Base-by-base conservation (phyloP, 2,329 filamentous ascomycete genomes). In the Chrysoporthe austroafricana region DNA sequence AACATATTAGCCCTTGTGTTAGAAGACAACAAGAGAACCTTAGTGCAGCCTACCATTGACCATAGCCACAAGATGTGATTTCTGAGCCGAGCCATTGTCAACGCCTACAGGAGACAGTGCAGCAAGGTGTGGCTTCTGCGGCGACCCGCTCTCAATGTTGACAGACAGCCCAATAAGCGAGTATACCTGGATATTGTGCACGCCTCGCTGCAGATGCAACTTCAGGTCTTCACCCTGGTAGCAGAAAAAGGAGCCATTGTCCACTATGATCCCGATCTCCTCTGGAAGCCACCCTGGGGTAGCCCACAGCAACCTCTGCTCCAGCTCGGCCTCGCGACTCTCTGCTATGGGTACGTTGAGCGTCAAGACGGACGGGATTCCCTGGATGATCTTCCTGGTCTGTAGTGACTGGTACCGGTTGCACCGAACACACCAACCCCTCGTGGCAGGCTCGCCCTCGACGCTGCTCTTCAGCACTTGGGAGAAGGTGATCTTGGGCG, bases 351-450 rank as follows among this genome's bases (percentile, higher is more conserved):
- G 88, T 0, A 93, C 92, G 75, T 97, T 97, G 36, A 99, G 85
- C 82, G 96, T 91, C 70, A 99, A 79, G n/a, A 97, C 92, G 43
- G 89, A 86, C 0, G 96, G 95, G 69, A 97, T 86, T 52, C 86
- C 89, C 72, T 93, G 90, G 3, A 98, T 91, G 0, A 91, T 92
- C 76, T 96, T 97, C 69, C 92, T 87, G 26, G 93, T 96, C 13
- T 90, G 88, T 63, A 98, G 88, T 64, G 91, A 91, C 77, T 97
- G 94, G 77, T 99, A 98, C 34, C 93, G 88, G 72, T 94, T 91
- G 76, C 96, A 99, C 74, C 91, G 89, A 71, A 91, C 91, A 76
- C 96, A 99, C 94, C 94, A 99, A 7, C 96, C 96, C 73, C 95
- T 89, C 57, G 92, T 94, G 59, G 92, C 93, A 13, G 92, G 91